Percentiles rank a stretch among this genome's conserved stretches.
Conservation (phyloP, 148 eudicot species). For the Spergularia marina region DNA sequence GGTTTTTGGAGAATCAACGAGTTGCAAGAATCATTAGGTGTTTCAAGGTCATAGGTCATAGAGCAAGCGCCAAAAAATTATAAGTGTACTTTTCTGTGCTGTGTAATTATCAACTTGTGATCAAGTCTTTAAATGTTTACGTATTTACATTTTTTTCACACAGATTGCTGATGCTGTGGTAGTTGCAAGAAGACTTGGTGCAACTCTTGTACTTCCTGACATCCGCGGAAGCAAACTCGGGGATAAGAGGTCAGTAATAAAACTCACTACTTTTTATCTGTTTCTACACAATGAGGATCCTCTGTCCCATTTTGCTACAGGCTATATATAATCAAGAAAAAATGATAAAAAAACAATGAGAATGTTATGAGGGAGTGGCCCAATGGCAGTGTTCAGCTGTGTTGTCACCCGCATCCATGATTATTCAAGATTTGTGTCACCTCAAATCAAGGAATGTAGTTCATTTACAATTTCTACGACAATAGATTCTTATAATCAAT, state of each 20-base stretch:
- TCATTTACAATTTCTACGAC: neutral
- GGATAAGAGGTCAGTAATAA: constrained; percentile 61
- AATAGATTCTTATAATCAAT: neutral
- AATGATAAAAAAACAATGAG: neutral
- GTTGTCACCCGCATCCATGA: neutral
- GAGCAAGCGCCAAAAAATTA: neutral
- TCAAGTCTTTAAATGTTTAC: neutral
- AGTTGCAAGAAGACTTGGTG: constrained; percentile 82
- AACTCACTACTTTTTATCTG: neutral
- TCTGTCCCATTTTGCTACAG: too few species aligned
- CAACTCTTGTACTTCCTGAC: constrained; percentile 93
- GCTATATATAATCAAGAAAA: too few species aligned
- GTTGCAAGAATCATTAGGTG: neutral
- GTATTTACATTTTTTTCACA: neutral
- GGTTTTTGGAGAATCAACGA: neutral
- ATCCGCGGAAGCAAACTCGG: constrained; percentile 88
- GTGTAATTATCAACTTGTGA: neutral
- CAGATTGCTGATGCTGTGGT: constrained; percentile 78
- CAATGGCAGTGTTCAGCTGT: constrained; percentile 2
- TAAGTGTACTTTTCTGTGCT: neutral
- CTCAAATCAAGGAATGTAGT: neutral
- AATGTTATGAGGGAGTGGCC: neutral
- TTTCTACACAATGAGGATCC: too few species aligned
- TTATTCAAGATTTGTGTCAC: neutral
- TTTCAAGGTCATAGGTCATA: neutral